Percentiles rank a stretch among this genome's conserved stretches.
Conservation (phyloP, 2,329 filamentous ascomycete species). For the Hymenoscyphus fraxineus region DNA sequence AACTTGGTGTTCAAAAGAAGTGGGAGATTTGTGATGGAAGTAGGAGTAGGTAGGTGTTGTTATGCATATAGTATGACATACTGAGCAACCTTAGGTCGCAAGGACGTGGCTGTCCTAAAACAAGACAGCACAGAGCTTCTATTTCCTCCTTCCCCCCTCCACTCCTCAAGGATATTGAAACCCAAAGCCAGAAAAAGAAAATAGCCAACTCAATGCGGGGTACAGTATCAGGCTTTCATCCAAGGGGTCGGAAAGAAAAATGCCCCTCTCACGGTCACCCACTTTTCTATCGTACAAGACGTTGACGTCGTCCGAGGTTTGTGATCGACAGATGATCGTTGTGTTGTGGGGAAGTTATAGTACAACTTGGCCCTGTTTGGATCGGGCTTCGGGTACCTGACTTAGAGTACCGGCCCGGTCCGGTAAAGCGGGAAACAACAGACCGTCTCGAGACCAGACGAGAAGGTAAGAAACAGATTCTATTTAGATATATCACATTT, state of each 20-base stretch:
- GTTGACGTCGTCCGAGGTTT: not conserved
- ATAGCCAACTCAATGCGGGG: not conserved
- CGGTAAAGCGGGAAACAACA: too few relatives aligned
- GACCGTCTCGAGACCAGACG: too few relatives aligned
- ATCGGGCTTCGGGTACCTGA: not conserved
- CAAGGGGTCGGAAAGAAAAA: not conserved
- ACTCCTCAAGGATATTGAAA: not conserved
- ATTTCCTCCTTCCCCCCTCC: not conserved
- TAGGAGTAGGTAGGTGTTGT: not conserved
- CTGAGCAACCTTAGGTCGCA: not conserved
- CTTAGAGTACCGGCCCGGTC: not conserved
- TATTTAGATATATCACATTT: too few relatives aligned
- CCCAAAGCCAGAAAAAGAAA: not conserved
- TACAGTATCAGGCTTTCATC: not conserved
- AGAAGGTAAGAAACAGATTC: too few relatives aligned
- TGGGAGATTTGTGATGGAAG: not conserved
- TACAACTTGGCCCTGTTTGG: not conserved
- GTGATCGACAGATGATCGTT: not conserved
- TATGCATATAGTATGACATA: not conserved
- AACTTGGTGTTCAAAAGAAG: not conserved
- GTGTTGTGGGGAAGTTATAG: not conserved
- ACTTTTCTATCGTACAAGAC: not conserved
- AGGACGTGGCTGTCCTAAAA: slow-evolving; percentile 1
- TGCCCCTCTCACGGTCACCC: not conserved
- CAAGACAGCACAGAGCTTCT: not conserved